phyloP scores from a whole-genome alignment of 495 filamentous ascomycete species.

The Tuber magnatum region DNA sequence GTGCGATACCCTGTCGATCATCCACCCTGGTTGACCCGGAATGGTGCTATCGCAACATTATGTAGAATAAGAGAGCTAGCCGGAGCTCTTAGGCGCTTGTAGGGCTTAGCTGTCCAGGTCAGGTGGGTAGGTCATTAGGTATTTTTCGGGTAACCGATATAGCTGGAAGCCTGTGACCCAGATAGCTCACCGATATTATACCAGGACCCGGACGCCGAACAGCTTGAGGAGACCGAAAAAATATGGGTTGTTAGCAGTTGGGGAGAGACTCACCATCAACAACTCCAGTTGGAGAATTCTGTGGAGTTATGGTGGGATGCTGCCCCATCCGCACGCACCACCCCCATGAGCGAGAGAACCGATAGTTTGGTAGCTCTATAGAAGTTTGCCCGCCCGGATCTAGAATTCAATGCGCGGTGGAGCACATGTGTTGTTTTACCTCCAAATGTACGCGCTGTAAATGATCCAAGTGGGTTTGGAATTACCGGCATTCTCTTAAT shows the following conservation, averaged over 20 bases:
- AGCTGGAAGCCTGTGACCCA: neutral
- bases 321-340: neutral
- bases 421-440: neutral
- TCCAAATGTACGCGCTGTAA: neutral
- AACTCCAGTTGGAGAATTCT: neutral
- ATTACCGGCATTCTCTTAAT: neutral
- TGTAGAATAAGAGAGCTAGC: neutral
- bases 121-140: neutral
- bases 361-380: conserved; percentile 28
- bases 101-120: neutral
- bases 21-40: neutral
- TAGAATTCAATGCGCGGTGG: neutral
- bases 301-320: neutral
- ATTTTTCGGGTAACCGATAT: neutral
- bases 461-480: neutral
- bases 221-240: neutral
- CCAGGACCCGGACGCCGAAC: neutral
- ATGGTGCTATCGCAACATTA: neutral
- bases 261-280: neutral
- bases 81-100: neutral
- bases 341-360: conserved; percentile 22
- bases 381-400: conserved; percentile 1
- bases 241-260: neutral
- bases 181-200: neutral
- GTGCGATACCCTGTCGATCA: neutral